A percentile compares a stretch with the other conserved stretches of the same genome.
These are phyloP conservation scores for Acanthamoeba castellanii DNA, from an alignment of 208 protist species.

Conservation along the genomic window DNA sequence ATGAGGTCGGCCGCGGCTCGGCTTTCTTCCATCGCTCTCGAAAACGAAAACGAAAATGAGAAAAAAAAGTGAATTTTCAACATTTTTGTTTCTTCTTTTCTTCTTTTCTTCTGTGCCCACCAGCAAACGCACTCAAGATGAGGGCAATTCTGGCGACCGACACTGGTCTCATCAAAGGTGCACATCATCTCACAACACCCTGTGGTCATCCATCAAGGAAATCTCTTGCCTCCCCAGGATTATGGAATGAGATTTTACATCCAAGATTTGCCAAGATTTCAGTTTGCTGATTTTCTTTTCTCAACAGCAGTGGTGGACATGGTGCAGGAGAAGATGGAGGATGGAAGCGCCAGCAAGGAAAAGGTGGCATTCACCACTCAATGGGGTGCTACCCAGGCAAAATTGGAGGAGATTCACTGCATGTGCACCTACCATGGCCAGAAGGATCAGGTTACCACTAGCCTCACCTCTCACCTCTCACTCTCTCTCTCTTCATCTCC, in stretches of 20 bases:
- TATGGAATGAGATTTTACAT: background rate
- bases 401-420: conserved; percentile 44
- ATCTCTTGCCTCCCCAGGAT: background rate
- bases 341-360: background rate
- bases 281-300: background rate
- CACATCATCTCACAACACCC: background rate
- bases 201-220: background rate
- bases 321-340: background rate
- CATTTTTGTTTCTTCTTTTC: background rate
- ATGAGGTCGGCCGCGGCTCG: no score
- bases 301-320: background rate
- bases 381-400: conserved; percentile 11
- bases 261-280: background rate
- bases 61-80: no score
- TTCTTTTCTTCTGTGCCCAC: background rate
- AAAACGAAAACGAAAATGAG: no score
- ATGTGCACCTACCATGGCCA: background rate
- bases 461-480: background rate
- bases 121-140: background rate
- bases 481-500: background rate
- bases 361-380: background rate
- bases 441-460: background rate
- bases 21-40: no score
- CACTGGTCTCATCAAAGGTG: background rate
- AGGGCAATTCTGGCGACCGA: background rate